A percentile compares a stretch with the other conserved stretches of the same genome.
These are phyloP conservation scores for Dicorynia guianensis DNA, from an alignment of 306 rosid species.

Conservation along the genomic window DNA sequence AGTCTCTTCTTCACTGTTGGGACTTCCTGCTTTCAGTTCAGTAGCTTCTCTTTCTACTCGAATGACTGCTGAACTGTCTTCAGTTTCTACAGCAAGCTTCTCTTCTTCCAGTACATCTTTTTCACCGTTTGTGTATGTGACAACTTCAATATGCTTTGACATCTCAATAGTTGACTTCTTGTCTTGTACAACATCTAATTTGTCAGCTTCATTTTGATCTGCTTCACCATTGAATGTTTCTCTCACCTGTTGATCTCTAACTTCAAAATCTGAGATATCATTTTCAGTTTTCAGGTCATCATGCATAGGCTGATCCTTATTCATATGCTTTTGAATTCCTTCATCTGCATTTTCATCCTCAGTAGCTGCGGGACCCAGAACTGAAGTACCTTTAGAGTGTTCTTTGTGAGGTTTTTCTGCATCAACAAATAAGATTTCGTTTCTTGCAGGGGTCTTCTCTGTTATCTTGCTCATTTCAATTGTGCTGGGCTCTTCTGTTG, in stretches of 20 bases:
- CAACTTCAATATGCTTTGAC: conserved; percentile 13
- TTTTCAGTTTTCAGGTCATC: conserved; percentile 21
- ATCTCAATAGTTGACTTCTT: conserved; percentile 5
- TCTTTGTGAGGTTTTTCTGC: not conserved
- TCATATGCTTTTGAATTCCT: conserved; percentile 32
- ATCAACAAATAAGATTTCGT: conserved; percentile 6
- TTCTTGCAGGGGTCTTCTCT: conserved; percentile 24
- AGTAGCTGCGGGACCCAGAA: conserved; percentile 17
- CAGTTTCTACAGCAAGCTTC: not conserved
- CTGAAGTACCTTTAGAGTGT: not conserved
- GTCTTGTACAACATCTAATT: conserved; percentile 4
- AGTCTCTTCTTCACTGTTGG: conserved; percentile 6
- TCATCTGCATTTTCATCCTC: conserved; percentile 24
- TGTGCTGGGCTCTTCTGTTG: conserved; percentile 16
- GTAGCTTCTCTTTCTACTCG: conserved; percentile 27
- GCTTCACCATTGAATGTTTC: conserved; percentile 14
- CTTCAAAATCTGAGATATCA: conserved; percentile 13
- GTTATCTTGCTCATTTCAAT: not conserved
- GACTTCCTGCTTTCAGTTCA: conserved; percentile 17
- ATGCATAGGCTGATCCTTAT: conserved; percentile 10
- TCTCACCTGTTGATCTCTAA: not conserved
- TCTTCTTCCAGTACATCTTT: conserved; percentile 24
- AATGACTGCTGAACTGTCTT: conserved; percentile 14
- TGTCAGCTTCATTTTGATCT: conserved; percentile 17
- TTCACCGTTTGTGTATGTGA: not conserved